Conservation (phyloP, 306 rosid species). For the Pterocarpus macrocarpus region DNA sequence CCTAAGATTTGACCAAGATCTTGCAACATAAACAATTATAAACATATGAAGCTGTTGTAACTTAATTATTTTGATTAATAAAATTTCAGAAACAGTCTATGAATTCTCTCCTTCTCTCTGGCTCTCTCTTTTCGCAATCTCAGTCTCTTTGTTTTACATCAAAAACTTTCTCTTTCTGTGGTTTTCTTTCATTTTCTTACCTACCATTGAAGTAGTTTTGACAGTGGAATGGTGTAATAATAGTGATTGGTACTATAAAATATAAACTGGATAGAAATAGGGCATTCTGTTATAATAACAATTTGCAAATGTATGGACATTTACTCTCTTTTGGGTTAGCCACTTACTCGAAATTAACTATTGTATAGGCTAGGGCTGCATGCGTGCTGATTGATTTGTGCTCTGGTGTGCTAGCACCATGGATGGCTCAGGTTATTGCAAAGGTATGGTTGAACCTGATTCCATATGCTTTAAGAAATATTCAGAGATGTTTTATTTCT, state of each 20-base stretch:
- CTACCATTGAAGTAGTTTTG: too few relatives aligned
- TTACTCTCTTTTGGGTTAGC: conserved; percentile 32
- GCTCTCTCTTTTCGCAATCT: too few relatives aligned
- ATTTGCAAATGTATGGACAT: background rate
- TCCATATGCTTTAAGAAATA: conserved; percentile 18
- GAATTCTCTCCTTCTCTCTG: too few relatives aligned
- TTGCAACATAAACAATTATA: too few relatives aligned
- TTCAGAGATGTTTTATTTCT: background rate
- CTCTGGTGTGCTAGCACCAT: conserved; percentile 81
- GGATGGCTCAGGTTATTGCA: conserved; percentile 87
- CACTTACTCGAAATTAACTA: conserved; percentile 37
- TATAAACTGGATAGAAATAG: background rate
- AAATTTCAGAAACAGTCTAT: too few relatives aligned
- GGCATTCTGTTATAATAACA: background rate
- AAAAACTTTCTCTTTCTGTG: too few relatives aligned
- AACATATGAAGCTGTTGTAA: too few relatives aligned
- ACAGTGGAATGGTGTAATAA: too few relatives aligned
- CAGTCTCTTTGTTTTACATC: too few relatives aligned
- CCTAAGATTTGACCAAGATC: too few relatives aligned
- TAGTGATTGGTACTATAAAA: background rate
- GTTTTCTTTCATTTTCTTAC: too few relatives aligned
- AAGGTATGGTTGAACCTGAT: conserved; percentile 66
- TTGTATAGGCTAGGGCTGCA: conserved; percentile 87
- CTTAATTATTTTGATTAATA: too few relatives aligned
- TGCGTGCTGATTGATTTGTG: conserved; percentile 90